phyloP scores from a whole-genome alignment of 1,284 basidiomycete species.

The Pseudozyma pruni region DNA sequence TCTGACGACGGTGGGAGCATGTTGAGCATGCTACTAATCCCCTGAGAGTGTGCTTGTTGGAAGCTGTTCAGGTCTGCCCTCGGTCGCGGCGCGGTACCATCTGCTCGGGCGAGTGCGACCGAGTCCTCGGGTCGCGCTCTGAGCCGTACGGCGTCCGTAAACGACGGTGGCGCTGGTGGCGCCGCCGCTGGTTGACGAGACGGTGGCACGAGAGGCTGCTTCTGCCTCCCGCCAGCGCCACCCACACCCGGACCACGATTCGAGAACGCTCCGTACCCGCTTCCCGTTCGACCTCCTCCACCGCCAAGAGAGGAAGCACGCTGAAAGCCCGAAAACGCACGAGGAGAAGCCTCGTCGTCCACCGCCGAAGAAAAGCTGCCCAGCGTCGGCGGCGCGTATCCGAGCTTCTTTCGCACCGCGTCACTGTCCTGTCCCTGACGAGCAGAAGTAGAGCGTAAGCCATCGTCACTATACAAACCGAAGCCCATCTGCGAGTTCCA shows the following conservation, averaged over 20 bases:
- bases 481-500: slow-evolving; percentile 47
- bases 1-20: slow-evolving; percentile 17
- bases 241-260: background rate
- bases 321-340: slow-evolving; percentile 29
- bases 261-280: slow-evolving; percentile 8
- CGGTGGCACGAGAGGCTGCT: slow-evolving; percentile 32
- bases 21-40: slow-evolving; percentile 27
- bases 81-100: slow-evolving; percentile 32
- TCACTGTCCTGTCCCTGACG: background rate
- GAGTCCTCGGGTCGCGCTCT: slow-evolving; percentile 39
- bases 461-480: slow-evolving; percentile 22
- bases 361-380: slow-evolving; percentile 37
- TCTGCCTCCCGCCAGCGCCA: slow-evolving; percentile 5
- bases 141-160: slow-evolving; percentile 42
- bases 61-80: slow-evolving; percentile 50
- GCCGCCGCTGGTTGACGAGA: slow-evolving; percentile 20
- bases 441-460: slow-evolving; percentile 7
- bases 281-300: background rate
- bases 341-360: slow-evolving; percentile 26
- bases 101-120: slow-evolving; percentile 17
- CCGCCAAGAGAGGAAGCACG: slow-evolving; percentile 32
- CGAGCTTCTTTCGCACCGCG: slow-evolving; percentile 12
- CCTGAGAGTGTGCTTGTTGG: slow-evolving; percentile 36
- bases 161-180: slow-evolving; percentile 21
- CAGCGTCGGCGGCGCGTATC: slow-evolving; percentile 15